Base-by-base conservation (phyloP, 2,329 filamentous ascomycete species). In the Pyricularia grisea region DNA sequence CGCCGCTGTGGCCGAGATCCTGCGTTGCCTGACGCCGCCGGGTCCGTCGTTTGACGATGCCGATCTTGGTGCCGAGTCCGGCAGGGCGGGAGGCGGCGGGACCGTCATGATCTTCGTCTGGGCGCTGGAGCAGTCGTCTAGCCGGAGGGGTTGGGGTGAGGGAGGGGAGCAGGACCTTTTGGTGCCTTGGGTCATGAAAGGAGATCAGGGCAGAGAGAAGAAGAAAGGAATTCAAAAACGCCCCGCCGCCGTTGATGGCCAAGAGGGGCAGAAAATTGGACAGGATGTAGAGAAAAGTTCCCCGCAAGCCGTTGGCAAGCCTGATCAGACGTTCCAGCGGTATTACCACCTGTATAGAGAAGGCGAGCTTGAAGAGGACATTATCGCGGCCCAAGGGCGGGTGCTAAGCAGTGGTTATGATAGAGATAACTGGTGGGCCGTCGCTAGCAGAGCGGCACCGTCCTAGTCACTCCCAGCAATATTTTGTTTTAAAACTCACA, bases 351-450 rank as follows among this genome's bases (percentile, higher is more conserved):
- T 99, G 30, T 99, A 97, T 79, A 85, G 87, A 68, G 86, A 92
- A 76, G 92, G 92, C 20, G 95, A 99, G 81, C 82, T 99, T 70
- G 93, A 97, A 77, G 84, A 87, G 63, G 92, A 97, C 77, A 86
- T 97, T 69, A 77, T 79, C 67, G 84, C 85, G 20, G 94, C 90
- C 25, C 93, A 93, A 23, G 95, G 94, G 9, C 80, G 79, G 66
- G 88, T 97, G 17, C 74, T 95, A 28, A 89, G 92, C 72, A 88
- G 88, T 70, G 95, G 95, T 42, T 99, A 98, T 79, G 95, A 99
- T 77, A 94, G 90, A 81, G 95, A 98, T 77, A 99, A 99, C 80
- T 98, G 95, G 95, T 99, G 94, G 94, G 93, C 89, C 68, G 89
- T 97, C 69, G 77, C 78, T 66, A 72, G 70, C 72, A 74, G 65